Evolutionary conservation across 768 basidiomycete species (phyloP).

Genomic region (Tricholomella constricta): DNA sequence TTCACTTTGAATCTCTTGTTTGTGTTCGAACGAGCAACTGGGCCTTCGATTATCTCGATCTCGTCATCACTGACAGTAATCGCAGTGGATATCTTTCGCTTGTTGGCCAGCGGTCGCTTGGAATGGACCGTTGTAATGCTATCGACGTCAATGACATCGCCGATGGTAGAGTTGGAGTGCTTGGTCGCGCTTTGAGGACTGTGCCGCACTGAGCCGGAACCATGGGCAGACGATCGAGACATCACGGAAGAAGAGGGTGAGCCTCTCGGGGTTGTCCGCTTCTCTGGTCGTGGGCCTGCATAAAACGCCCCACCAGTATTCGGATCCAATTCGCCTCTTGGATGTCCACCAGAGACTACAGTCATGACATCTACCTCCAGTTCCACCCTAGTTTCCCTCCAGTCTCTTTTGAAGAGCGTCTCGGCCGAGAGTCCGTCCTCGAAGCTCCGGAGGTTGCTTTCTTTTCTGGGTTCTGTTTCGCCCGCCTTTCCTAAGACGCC

Average conservation of each 20-base stretch:
- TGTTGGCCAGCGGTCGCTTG: constrained; percentile 32
- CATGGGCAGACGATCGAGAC: constrained; percentile 47
- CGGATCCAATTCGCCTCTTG: constrained; percentile 24
- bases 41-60: constrained; percentile 52
- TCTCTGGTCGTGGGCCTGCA: constrained; percentile 20
- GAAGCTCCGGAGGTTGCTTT: constrained; percentile 56
- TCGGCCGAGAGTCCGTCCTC: constrained; percentile 67
- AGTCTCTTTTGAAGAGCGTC: constrained; percentile 70
- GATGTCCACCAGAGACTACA: constrained; percentile 16
- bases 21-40: constrained; percentile 26
- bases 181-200: constrained; percentile 49
- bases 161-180: constrained; percentile 44
- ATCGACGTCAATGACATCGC: constrained; percentile 48
- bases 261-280: constrained; percentile 30
- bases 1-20: constrained; percentile 39
- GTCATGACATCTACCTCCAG: constrained; percentile 33
- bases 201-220: constrained; percentile 53
- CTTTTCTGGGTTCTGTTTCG: constrained; percentile 34
- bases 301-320: constrained; percentile 19
- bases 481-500: constrained; percentile 35
- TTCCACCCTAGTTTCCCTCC: constrained; percentile 68
- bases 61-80: constrained; percentile 53
- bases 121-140: constrained; percentile 28
- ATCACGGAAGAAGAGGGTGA: constrained; percentile 46
- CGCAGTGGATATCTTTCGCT: constrained; percentile 48